These are phyloP conservation scores for Pleurotus cornucopiae DNA, from an alignment of 768 basidiomycete species.

Conservation along the genomic window DNA sequence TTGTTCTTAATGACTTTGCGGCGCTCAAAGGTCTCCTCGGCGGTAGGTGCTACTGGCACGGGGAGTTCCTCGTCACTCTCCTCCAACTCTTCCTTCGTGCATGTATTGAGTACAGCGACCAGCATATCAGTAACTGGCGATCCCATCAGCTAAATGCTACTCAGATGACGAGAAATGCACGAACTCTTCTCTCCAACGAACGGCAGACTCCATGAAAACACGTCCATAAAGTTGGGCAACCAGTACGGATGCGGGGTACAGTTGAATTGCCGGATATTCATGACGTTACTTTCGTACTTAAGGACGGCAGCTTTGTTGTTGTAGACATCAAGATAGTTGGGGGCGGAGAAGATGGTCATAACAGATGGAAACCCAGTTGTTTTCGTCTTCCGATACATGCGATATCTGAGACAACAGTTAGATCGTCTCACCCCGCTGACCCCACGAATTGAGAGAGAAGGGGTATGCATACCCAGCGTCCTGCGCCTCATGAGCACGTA, in stretches of 20 bases:
- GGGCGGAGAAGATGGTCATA: slow-evolving; percentile 99
- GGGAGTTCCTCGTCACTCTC: slow-evolving; percentile 64
- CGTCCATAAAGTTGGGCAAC: slow-evolving; percentile 99
- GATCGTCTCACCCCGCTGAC: not conserved
- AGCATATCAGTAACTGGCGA: slow-evolving; percentile 89
- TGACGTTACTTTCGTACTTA: slow-evolving; percentile 98
- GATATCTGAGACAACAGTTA: slow-evolving; percentile 52
- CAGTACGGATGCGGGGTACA: slow-evolving; percentile 95
- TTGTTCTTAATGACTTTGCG: slow-evolving; percentile 96
- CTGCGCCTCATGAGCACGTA: slow-evolving; percentile 97
- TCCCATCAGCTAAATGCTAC: too few relatives aligned
- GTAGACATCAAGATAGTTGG: slow-evolving; percentile 97
- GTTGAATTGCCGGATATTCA: slow-evolving; percentile 98
- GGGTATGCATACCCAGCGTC: slow-evolving; percentile 78
- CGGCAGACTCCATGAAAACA: slow-evolving; percentile 97
- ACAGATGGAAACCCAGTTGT: slow-evolving; percentile 98
- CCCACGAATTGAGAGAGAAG: not conserved
- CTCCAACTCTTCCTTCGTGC: slow-evolving; percentile 94
- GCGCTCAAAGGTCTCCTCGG: slow-evolving; percentile 60
- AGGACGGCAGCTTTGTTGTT: slow-evolving; percentile 99
- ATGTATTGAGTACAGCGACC: slow-evolving; percentile 92
- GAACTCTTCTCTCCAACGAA: slow-evolving; percentile 98
- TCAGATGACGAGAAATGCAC: slow-evolving; percentile 17
- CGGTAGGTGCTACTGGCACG: slow-evolving; percentile 34
- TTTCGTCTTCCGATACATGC: slow-evolving; percentile 99